Evolutionary conservation across 2,329 filamentous ascomycete genomes (phyloP).

Genomic region (Aureobasidium namibiae): DNA sequence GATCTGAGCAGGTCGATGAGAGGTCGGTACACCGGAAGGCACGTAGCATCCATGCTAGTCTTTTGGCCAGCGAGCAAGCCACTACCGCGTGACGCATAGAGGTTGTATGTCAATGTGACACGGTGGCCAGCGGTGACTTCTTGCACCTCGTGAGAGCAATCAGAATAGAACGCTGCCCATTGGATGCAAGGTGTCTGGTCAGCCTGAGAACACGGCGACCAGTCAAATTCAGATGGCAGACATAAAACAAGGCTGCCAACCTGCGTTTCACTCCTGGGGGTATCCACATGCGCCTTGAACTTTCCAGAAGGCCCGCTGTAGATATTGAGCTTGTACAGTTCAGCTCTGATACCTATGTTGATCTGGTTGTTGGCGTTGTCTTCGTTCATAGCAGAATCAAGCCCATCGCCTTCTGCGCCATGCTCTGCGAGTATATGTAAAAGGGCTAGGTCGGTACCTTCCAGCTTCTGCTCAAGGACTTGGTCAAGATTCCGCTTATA

Average conservation of each 20-base stretch:
- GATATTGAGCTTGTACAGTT: slow-evolving; percentile 52
- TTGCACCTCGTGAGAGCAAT: slow-evolving; percentile 46
- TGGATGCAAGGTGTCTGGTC: slow-evolving; percentile 19
- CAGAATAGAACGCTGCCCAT: slow-evolving; percentile 48
- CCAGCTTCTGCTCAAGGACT: not conserved
- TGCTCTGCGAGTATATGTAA: not conserved
- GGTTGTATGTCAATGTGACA: slow-evolving; percentile 53
- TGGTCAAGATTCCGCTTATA: not conserved
- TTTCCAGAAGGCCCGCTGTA: slow-evolving; percentile 14
- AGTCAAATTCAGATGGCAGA: slow-evolving; percentile 30
- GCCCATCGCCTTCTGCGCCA: not conserved
- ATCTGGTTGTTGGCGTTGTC: not conserved
- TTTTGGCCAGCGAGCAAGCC: slow-evolving; percentile 22
- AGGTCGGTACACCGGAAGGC: slow-evolving; percentile 30
- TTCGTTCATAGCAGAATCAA: not conserved
- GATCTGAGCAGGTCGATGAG: slow-evolving; percentile 26
- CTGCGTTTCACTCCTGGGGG: slow-evolving; percentile 20
- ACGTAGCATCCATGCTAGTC: slow-evolving; percentile 24
- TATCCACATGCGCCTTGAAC: slow-evolving; percentile 24
- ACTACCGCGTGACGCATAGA: slow-evolving; percentile 37
- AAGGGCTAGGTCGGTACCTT: not conserved
- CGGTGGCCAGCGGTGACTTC: slow-evolving; percentile 45
- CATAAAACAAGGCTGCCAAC: slow-evolving; percentile 21
- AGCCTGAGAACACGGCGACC: slow-evolving; percentile 21
- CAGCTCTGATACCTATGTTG: slow-evolving; percentile 35